Evolutionary conservation across 139 green algal genomes (phyloP).

Genomic region (Limnomonas spitsbergensis): DNA sequence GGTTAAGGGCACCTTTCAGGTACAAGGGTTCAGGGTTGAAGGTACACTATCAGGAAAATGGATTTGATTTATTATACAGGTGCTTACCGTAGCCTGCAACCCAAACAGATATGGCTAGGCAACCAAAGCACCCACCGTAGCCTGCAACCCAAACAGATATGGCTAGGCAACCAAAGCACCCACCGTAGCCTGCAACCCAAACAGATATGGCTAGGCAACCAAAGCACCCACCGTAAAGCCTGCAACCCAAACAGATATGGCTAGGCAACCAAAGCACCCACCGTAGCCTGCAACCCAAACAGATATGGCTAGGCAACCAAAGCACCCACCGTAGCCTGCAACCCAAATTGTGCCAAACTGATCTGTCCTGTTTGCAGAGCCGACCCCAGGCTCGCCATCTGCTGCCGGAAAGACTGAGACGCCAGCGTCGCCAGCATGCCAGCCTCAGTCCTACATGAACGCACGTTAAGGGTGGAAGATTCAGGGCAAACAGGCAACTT

Average conservation of each 20-base stretch:
- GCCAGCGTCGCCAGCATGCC: conserved; percentile 38
- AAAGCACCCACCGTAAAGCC: background rate
- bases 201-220: too few relatives aligned
- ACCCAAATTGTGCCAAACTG: conserved; percentile 68
- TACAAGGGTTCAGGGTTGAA: too few relatives aligned
- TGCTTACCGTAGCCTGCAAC: too few relatives aligned
- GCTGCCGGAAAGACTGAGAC: conserved; percentile 74
- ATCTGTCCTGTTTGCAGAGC: conserved; percentile 68
- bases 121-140: too few relatives aligned
- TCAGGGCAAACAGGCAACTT: background rate
- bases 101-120: too few relatives aligned
- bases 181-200: too few relatives aligned
- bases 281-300: background rate
- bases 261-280: background rate
- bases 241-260: background rate
- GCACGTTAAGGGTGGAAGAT: background rate
- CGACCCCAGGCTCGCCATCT: conserved; percentile 52
- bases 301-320: background rate
- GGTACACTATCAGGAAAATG: too few relatives aligned
- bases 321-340: conserved; percentile 36
- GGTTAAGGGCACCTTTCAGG: too few relatives aligned
- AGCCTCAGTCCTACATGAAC: conserved; percentile 31
- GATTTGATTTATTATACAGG: too few relatives aligned
- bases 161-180: too few relatives aligned
- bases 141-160: too few relatives aligned